Evolutionary conservation across 345 rosid genomes (phyloP), one percentile per base, ranked within the genome.

Genomic region (Salix purpurea): DNA sequence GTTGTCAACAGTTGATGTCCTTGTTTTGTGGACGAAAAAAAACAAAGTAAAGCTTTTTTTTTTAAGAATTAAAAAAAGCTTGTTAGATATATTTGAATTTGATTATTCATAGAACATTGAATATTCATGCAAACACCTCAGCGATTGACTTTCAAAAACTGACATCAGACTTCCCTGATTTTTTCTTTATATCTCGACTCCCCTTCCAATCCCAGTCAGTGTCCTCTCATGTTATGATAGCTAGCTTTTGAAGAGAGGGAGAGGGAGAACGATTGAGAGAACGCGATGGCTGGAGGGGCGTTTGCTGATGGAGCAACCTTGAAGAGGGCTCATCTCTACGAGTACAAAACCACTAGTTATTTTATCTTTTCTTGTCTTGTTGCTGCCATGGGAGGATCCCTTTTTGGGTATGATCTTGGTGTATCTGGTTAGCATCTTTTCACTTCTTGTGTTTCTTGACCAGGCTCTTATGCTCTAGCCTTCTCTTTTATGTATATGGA

Each of bases 401-500:
- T 92, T 74, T 91, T 92, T 48, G 95, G 96, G 64, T 92, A 89
- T 75, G 97, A 92, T 86, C 92, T 92, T 21, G 97, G 97, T 40
- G 92, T 92, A 76, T 92, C 97, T 6, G 95, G 97, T 90, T 30
- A 54, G 87, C 76, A 30, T 46, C 36, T 48, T 7, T 4, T 16
- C 4, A 7, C n/a, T 46, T 28, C 3, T 28, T 40, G 10, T 66
- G 9, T 11, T 32, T 21, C 28, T 66, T 30, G 4, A 21, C 2
- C 11, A 7, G 40, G 23, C 13, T 21, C 0, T 58, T 7, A 23
- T 21, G 62, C 24, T 58, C 1, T 7, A 19, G 18, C 18, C 52
- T 46, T 46, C 18, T 46, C 18, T 46, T 46, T 46, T 46, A 46
- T 14, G 18, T 46, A 14, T 46, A 46, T 46, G 19, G 18, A 46